Evolutionary conservation across 2,329 filamentous ascomycete genomes (phyloP).

Genomic region (Aspergillus ustus): DNA sequence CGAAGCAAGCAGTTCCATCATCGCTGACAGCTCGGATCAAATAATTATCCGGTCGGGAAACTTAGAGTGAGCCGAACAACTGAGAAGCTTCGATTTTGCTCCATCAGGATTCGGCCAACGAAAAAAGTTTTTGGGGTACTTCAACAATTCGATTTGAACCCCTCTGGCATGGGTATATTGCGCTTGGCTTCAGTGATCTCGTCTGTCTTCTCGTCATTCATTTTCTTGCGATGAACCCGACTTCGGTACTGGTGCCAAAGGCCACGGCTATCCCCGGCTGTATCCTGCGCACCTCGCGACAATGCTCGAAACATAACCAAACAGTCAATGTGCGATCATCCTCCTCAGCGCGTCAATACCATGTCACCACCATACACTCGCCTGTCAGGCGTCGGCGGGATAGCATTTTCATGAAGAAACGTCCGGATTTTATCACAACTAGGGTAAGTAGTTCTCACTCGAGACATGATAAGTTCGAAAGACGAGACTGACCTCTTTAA

Average conservation of each 20-base stretch:
- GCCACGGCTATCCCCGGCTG: slow-evolving; percentile 48
- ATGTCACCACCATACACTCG: slow-evolving; percentile 34
- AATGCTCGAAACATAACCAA: slow-evolving; percentile 43
- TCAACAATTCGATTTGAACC: not conserved
- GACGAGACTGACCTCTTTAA: slow-evolving; percentile 13
- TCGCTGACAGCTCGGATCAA: slow-evolving; percentile 30
- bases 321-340: slow-evolving; percentile 34
- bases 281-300: slow-evolving; percentile 47
- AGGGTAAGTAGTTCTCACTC: slow-evolving; percentile 35
- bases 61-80: slow-evolving; percentile 37
- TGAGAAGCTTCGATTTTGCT: slow-evolving; percentile 37
- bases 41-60: slow-evolving; percentile 39
- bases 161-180: slow-evolving; percentile 18
- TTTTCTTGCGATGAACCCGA: slow-evolving; percentile 44
- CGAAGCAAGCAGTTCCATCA: slow-evolving; percentile 39
- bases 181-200: slow-evolving; percentile 5
- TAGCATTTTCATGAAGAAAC: slow-evolving; percentile 31
- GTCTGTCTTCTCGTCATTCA: slow-evolving; percentile 6
- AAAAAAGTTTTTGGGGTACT: slow-evolving; percentile 1
- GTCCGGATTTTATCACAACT: slow-evolving; percentile 27
- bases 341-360: slow-evolving; percentile 42
- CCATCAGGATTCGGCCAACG: slow-evolving; percentile 27
- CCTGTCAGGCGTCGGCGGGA: slow-evolving; percentile 33
- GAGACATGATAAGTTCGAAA: not conserved
- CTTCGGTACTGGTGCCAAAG: slow-evolving; percentile 46